Evolutionary conservation across 2,329 filamentous ascomycete species (phyloP), one percentile per base, ranked within the genome.

Genomic region (Lecanicillium sp.): DNA sequence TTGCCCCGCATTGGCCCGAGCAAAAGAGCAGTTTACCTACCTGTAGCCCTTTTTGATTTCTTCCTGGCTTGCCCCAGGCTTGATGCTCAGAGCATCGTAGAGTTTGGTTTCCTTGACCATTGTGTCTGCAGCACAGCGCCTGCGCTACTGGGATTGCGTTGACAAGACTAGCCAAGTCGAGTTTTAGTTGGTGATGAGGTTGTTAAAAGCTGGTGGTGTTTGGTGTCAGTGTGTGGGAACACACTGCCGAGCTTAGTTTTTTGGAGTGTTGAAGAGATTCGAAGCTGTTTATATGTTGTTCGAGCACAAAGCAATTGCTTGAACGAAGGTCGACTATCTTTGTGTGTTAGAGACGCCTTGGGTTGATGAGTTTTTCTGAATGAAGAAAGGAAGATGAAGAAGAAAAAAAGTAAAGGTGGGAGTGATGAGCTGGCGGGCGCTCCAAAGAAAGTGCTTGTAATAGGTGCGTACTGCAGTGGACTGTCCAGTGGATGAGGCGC

Each of bases 71-170:
- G 90, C 89, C 52, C 83, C 79, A 30, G 91, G 80, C 66, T 87
- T 85, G 68, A 96, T 74, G 64, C 77, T 75, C 60, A 98, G 77
- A 54, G 81, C 78, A 68, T 97, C 89, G 75, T 98, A 98, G 54
- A 97, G 84, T 70, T 94, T 95, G 45, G 87, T 93, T 74, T 97
- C 91, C 60, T 88, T 86, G 58, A 94, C 89, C 91, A 97, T 96
- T 57, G 58, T 80, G 67, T 58, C 53, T 55, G 38, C 51, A 36
- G 54, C 11, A 19, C 21, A 53, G 32, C n/a, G 21, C 19, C 14
- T 33, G 37, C 12, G n/a, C 14, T 33, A 17, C 21, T n/a, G 35
- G 38, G 17, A 21, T 12, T 20, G 12, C 38, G 8, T n/a, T 6
- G n/a, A 29, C n/a, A 42, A 15, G 23, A 33, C 8, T 23, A 24